Base-by-base conservation (phyloP, 2,329 filamentous ascomycete genomes). In the Botrytis fragariae region DNA sequence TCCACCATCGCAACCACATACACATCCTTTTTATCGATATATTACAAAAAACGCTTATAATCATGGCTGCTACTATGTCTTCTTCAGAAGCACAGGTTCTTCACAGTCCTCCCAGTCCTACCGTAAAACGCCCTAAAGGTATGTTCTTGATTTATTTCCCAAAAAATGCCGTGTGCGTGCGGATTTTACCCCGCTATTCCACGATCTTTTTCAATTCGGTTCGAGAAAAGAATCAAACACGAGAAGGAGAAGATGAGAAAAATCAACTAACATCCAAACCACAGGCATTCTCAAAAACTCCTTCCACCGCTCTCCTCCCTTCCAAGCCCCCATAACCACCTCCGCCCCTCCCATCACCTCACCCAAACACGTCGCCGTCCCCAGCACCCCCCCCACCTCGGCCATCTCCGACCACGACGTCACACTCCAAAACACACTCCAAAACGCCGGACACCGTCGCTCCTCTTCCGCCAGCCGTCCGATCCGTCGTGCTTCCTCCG, bases 251-350 rank as follows among this genome's bases (percentile, higher is more conserved):
- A 57, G 32, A 16, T 3, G 3, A 8, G 14, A 29, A 29, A 57
- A 75, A 64, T 63, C 44, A 18, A 44, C 67, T 70, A 69, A 70
- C 65, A 48, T 22, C 1, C 8, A 16, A 65, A 69, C 62, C 48
- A 29, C 77, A 98, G 95, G 95, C 78, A 98, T 98, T 79, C 89
- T 98, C 78, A 98, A 98, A 85, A 97, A 97, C 85, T 91, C 93
- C 67, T 93, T 88, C 75, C 91, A 87, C 74, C 88, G 89, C 44
- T 87, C 90, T 32, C 86, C 87, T 45, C 80, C 83, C 35, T 82
- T 84, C 25, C 83, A 82, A 76, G 80, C 82, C 32, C 82, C 82
- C 32, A 77, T 79, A 71, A 78, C 82, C 65, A 83, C 82, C 75
- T 87, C 83, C 78, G 88, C 82, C 77, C 87, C 79, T 79, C 80